Percentiles rank a stretch among this genome's conserved stretches.
Conservation (phyloP, 2,329 filamentous ascomycete genomes). For the Huntiella bhutanensis region DNA sequence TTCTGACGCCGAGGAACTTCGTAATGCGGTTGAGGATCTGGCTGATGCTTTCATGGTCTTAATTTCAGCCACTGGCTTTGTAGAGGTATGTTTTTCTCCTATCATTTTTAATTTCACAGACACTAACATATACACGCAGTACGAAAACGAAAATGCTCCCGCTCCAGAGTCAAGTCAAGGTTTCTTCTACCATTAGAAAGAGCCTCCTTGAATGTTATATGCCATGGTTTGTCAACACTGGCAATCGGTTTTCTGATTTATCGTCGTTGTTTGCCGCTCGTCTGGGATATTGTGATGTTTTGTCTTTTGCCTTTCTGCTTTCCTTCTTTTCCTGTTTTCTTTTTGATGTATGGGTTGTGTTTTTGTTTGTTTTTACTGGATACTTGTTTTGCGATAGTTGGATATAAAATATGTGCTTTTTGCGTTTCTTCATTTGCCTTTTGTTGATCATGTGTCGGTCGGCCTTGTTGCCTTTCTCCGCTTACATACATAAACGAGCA, state of each 20-base stretch:
- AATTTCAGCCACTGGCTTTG: slow-evolving; percentile 63
- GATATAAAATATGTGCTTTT: slow-evolving; percentile 1
- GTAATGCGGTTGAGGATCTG: slow-evolving; percentile 51
- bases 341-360: neutral
- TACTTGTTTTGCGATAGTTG: slow-evolving; percentile 2
- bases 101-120: neutral
- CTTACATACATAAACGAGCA: neutral
- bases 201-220: neutral
- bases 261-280: too few species aligned
- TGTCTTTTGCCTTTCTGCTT: neutral
- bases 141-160: slow-evolving; percentile 22
- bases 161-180: slow-evolving; percentile 18
- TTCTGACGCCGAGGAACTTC: slow-evolving; percentile 20
- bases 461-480: neutral
- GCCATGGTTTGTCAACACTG: neutral
- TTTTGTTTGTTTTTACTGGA: neutral
- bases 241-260: too few species aligned
- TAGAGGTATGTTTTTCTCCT: slow-evolving; percentile 45
- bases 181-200: slow-evolving; percentile 1
- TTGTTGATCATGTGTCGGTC: neutral
- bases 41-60: slow-evolving; percentile 73
- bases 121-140: slow-evolving; percentile 15
- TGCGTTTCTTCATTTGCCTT: neutral
- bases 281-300: too few species aligned
- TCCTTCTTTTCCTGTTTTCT: neutral